Percentiles rank a stretch among this genome's conserved stretches.
These are phyloP conservation scores for Coemansia asiatica DNA, from an alignment of 192 early-diverging fungal genomes.

Conservation along the genomic window DNA sequence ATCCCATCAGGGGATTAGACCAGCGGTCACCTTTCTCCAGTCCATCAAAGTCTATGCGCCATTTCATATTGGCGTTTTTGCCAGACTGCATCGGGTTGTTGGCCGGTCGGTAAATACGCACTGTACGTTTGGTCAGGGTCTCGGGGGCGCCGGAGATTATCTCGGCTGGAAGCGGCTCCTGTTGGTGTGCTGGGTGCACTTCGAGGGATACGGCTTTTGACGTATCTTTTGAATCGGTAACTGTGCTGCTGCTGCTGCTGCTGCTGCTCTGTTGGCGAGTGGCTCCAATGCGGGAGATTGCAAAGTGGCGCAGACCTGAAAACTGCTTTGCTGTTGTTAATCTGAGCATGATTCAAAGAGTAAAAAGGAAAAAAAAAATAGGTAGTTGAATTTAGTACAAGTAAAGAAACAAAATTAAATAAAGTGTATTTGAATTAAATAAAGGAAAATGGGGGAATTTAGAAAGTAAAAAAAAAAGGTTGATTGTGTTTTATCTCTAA, in stretches of 20 bases:
- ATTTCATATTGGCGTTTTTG: slow-evolving; percentile 70
- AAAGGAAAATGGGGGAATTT: neutral
- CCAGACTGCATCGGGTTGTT: slow-evolving; percentile 88
- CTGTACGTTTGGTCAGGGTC: slow-evolving; percentile 67
- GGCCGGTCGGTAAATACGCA: slow-evolving; percentile 79
- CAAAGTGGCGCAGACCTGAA: neutral
- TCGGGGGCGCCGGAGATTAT: slow-evolving; percentile 52
- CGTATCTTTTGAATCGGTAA: neutral
- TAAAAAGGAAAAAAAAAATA: slow-evolving; percentile 1
- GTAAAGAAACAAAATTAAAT: too few species aligned
- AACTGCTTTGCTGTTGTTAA: neutral
- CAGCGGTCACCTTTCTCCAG: slow-evolving; percentile 75
- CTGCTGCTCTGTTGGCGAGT: too few species aligned
- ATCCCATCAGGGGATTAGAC: slow-evolving; percentile 94
- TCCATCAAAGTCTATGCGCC: slow-evolving; percentile 91
- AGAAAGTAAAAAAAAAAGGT: neutral
- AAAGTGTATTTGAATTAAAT: too few species aligned
- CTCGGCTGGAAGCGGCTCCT: slow-evolving; percentile 48
- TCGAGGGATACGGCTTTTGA: slow-evolving; percentile 8
- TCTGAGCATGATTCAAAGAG: neutral
- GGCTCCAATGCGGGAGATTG: neutral
- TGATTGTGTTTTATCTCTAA: too few species aligned
- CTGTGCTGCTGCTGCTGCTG: slow-evolving; percentile 11
- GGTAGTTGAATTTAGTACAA: neutral
- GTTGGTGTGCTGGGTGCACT: slow-evolving; percentile 49